Evolutionary conservation across 129 eudicot species (phyloP).

Genomic region (Flaveria ramosissima): DNA sequence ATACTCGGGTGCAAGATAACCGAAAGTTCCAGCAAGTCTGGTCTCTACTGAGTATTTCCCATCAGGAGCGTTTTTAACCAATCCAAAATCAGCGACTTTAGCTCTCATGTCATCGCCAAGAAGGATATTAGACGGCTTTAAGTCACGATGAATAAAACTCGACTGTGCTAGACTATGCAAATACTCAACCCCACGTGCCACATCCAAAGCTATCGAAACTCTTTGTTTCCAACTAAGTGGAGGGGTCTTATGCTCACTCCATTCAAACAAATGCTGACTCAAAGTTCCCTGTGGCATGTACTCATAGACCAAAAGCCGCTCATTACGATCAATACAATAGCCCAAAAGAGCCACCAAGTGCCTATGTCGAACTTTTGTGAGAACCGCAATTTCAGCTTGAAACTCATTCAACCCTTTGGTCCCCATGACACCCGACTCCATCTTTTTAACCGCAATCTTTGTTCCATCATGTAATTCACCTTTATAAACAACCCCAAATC

Average conservation of each 20-base stretch:
- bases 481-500: slow-evolving; percentile 62
- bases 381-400: slow-evolving; percentile 64
- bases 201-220: slow-evolving; percentile 60
- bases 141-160: slow-evolving; percentile 59
- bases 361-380: slow-evolving; percentile 57
- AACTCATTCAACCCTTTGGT: slow-evolving; percentile 62
- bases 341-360: slow-evolving; percentile 63
- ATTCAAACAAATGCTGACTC: slow-evolving; percentile 53
- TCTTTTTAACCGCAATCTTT: slow-evolving; percentile 61
- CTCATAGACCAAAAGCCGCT: slow-evolving; percentile 67
- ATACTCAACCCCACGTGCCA: slow-evolving; percentile 65
- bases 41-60: slow-evolving; percentile 64
- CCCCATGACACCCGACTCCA: slow-evolving; percentile 56
- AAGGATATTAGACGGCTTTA: slow-evolving; percentile 59
- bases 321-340: slow-evolving; percentile 55
- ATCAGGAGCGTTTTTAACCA: slow-evolving; percentile 63
- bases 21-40: slow-evolving; percentile 59
- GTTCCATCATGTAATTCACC: slow-evolving; percentile 67
- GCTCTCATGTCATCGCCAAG: slow-evolving; percentile 70
- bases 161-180: slow-evolving; percentile 60
- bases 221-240: slow-evolving; percentile 58
- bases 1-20: slow-evolving; percentile 65
- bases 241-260: slow-evolving; percentile 34
- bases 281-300: slow-evolving; percentile 68
- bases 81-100: slow-evolving; percentile 63